Evolutionary conservation across 208 protist genomes (phyloP).

Genomic region (Leishmania tropica): DNA sequence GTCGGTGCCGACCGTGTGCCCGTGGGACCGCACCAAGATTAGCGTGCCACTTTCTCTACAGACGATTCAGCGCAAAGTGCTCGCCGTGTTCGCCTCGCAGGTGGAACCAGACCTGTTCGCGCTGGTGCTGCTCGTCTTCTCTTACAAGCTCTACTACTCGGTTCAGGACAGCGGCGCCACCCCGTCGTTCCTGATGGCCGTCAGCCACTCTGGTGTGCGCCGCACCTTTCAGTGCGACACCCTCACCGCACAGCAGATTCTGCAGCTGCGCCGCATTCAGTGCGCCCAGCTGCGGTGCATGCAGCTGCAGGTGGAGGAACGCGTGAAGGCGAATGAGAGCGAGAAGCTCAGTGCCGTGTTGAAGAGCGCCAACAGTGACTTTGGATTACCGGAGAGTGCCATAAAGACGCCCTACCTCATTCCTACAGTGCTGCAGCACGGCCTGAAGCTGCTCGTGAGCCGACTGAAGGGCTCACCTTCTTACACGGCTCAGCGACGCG

Average conservation of each 20-base stretch:
- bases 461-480: slow-evolving; percentile 39
- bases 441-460: slow-evolving; percentile 40
- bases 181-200: slow-evolving; percentile 37
- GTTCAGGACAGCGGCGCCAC: slow-evolving; percentile 18
- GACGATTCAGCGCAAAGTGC: slow-evolving; percentile 59
- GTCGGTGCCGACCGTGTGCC: slow-evolving; percentile 70
- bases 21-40: slow-evolving; percentile 52
- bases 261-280: slow-evolving; percentile 73
- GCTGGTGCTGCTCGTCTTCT: slow-evolving; percentile 67
- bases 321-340: slow-evolving; percentile 37
- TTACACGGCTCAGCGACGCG: slow-evolving; percentile 2
- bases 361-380: slow-evolving; percentile 46
- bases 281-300: slow-evolving; percentile 69
- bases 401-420: slow-evolving; percentile 44
- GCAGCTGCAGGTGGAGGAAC: slow-evolving; percentile 56
- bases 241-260: slow-evolving; percentile 60
- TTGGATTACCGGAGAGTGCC: slow-evolving; percentile 60
- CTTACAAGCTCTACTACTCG: slow-evolving; percentile 43
- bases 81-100: slow-evolving; percentile 67
- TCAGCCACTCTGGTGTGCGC: slow-evolving; percentile 46
- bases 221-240: slow-evolving; percentile 55
- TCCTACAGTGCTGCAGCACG: slow-evolving; percentile 51
- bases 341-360: slow-evolving; percentile 41
- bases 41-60: slow-evolving; percentile 72
- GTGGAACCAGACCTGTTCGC: slow-evolving; percentile 59